A percentile compares a stretch with the other conserved stretches of the same genome.
Conservation (phyloP, 1,284 basidiomycete species). For the Ustilago nuda region DNA sequence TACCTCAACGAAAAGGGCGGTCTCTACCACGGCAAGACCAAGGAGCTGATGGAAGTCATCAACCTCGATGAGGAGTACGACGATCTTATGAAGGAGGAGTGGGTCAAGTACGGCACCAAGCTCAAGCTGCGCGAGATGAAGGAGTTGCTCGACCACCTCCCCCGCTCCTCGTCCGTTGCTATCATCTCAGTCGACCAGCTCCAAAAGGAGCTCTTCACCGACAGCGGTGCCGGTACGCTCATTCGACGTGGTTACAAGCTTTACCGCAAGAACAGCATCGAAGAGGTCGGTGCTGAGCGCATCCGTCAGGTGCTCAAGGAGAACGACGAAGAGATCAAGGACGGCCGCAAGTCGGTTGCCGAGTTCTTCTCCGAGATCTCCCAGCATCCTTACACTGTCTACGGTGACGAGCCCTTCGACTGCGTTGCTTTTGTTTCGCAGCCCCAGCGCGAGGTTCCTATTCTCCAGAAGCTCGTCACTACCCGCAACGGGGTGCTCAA, state of each 20-base stretch:
- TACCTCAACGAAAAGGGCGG: constrained; percentile 99
- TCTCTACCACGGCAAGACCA: constrained; percentile 88
- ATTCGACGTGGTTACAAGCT: constrained; percentile 98
- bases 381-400: constrained; percentile 84
- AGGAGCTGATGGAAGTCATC: constrained; percentile 81
- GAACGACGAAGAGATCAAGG: constrained; percentile 89
- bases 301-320: constrained; percentile 77
- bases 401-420: constrained; percentile 97
- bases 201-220: constrained; percentile 98
- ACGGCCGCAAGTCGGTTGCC: constrained; percentile 86
- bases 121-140: constrained; percentile 99
- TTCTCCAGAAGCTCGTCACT: constrained; percentile 91
- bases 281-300: constrained; percentile 88
- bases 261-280: constrained; percentile 85
- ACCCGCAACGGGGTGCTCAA: constrained; percentile 91
- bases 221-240: constrained; percentile 95
- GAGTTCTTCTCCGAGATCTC: constrained; percentile 83
- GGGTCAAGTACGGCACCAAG: constrained; percentile 99
- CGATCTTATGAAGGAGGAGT: constrained; percentile 95
- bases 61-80: constrained; percentile 99
- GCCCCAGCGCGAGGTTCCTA: constrained; percentile 87
- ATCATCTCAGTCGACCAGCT: constrained; percentile 94
- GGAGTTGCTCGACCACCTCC: constrained; percentile 96
- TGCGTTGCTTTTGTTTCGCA: constrained; percentile 93
- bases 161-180: constrained; percentile 96